Base-by-base conservation (phyloP, 192 early-diverging fungal species). In the Thamnidium elegans region DNA sequence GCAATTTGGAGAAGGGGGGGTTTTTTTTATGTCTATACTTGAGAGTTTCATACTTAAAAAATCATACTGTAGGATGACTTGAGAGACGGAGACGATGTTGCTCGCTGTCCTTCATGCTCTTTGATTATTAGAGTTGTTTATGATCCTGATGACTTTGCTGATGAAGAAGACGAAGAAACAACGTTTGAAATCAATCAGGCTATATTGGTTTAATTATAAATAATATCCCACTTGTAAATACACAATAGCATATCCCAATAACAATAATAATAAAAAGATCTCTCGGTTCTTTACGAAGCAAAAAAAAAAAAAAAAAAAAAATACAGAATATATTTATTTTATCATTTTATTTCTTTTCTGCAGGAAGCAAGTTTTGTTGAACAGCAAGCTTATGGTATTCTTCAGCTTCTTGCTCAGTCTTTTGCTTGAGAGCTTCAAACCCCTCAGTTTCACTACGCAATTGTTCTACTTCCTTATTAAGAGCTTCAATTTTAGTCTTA, bases 21-120 rank as follows among this genome's bases (percentile, higher is more conserved):
- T 26, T 26, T 9, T 36, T n/a, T 13, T 47, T 46, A n/a, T 14
- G 2, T 45, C 15, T 32, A 15, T 50, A 30, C 20, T n/a, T 26
- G 26, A 26, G 26, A 26, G 26, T 26, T 26, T 1, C 1, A 26
- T 26, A 26, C 26, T 26, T 50, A 51, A 59, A 60, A 48, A 6
- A 19, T 34, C 19, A 50, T 30, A 21, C 26, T 21, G n/a, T 46
- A 84, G 85, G 88, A 90, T 50, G 86, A 94, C 20, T 70, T 98
- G 3, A 65, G 74, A 46, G 81, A 89, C 61, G 93, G 94, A 32
- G 94, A 95, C 55, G 90, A 91, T 52, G 86, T 96, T 56, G 96
- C 92, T 13, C 80, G 81, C 59, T 98, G 96, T 73, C 94, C 94
- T 7, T 90, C 87, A 59, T 98, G 96, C 78, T 96, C 94, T 14